Percentiles rank a stretch among this genome's conserved stretches.
These are phyloP conservation scores for Alternaria gansuensis DNA, from an alignment of 2,329 filamentous ascomycete genomes.

Conservation along the genomic window DNA sequence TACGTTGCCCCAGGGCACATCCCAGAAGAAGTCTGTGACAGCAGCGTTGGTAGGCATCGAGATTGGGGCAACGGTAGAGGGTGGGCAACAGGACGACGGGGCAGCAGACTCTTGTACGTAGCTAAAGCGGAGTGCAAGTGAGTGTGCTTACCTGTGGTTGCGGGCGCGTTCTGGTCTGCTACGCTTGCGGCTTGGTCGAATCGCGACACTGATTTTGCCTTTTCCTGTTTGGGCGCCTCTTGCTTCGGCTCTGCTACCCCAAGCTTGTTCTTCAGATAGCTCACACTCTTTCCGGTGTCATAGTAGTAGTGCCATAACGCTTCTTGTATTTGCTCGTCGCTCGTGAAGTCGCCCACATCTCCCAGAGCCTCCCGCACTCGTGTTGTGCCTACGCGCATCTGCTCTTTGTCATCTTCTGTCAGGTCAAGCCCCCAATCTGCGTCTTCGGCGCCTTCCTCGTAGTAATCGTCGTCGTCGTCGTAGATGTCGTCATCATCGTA, in stretches of 20 bases:
- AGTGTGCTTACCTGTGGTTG: slow-evolving; percentile 58
- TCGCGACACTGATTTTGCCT: slow-evolving; percentile 42
- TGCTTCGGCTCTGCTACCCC: slow-evolving; percentile 35
- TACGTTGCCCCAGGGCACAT: slow-evolving; percentile 84
- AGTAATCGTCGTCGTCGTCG: slow-evolving; percentile 60
- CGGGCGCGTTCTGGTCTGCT: slow-evolving; percentile 52
- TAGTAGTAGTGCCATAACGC: slow-evolving; percentile 96
- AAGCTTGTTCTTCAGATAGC: slow-evolving; percentile 74
- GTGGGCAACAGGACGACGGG: slow-evolving; percentile 24
- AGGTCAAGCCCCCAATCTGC: slow-evolving; percentile 32
- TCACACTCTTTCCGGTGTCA: slow-evolving; percentile 84
- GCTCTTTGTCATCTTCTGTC: slow-evolving; percentile 52
- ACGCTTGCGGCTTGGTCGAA: slow-evolving; percentile 58
- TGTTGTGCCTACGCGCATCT: slow-evolving; percentile 71
- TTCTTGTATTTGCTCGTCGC: slow-evolving; percentile 81
- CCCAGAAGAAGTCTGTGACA: slow-evolving; percentile 72
- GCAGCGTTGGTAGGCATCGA: slow-evolving; percentile 32
- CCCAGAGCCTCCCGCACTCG: slow-evolving; percentile 74
- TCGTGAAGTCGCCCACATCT: slow-evolving; percentile 63
- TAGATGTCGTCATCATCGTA: slow-evolving; percentile 64
- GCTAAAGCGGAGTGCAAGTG: slow-evolving; percentile 26
- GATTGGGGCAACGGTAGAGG: slow-evolving; percentile 46
- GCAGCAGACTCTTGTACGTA: slow-evolving; percentile 23
- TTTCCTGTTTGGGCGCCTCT: slow-evolving; percentile 51
- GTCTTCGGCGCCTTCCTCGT: slow-evolving; percentile 48